A percentile compares a stretch with the other conserved stretches of the same genome.
These are phyloP conservation scores for Trichoderma lentiforme DNA, from an alignment of 2,329 filamentous ascomycete species.

Conservation along the genomic window DNA sequence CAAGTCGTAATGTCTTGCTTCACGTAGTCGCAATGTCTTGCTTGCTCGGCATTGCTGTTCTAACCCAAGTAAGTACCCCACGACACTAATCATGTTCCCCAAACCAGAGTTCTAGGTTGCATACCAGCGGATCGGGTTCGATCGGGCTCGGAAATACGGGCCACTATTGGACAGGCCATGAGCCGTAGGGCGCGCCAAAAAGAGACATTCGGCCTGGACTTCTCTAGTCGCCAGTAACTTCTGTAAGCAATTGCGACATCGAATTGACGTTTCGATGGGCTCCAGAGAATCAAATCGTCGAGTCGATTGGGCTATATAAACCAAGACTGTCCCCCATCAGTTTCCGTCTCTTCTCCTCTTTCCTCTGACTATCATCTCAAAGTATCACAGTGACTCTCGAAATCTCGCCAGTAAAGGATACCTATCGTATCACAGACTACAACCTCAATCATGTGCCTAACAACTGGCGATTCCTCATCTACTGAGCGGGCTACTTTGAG, in stretches of 20 bases:
- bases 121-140: background rate
- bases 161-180: background rate
- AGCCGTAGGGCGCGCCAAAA: slow-evolving; percentile 5
- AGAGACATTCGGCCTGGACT: background rate
- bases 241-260: background rate
- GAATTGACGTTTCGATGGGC: background rate
- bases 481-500: background rate
- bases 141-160: background rate
- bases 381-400: background rate
- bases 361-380: background rate
- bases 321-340: background rate
- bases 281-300: background rate
- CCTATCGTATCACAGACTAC: background rate
- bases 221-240: background rate
- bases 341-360: background rate
- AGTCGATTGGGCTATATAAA: background rate
- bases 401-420: too few species aligned
- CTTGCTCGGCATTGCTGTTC: background rate
- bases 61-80: background rate
- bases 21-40: background rate
- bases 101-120: background rate
- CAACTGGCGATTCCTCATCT: background rate
- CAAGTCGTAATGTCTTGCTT: background rate
- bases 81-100: background rate
- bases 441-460: background rate